Evolutionary conservation across 306 rosid species (phyloP).

Genomic region (Prosopis cineraria): DNA sequence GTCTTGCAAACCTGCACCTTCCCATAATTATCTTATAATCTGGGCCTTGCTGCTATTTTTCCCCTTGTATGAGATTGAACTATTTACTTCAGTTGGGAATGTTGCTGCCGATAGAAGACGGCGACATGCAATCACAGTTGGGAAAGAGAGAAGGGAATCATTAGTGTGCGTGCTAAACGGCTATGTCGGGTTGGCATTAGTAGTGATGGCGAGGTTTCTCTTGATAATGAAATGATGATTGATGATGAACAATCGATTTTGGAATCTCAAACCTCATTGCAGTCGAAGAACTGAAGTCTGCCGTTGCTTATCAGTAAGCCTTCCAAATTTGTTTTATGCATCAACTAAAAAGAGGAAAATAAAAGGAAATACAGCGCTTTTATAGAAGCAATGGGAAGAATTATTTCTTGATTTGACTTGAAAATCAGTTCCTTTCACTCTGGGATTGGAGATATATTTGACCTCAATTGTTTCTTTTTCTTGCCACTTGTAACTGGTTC

Average conservation of each 20-base stretch:
- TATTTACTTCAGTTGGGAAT: slow-evolving; percentile 61
- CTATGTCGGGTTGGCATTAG: slow-evolving; percentile 70
- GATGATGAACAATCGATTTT: slow-evolving; percentile 78
- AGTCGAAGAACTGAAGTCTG: slow-evolving; percentile 73
- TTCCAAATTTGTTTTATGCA: slow-evolving; percentile 15
- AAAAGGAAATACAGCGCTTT: background rate
- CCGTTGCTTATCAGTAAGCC: slow-evolving; percentile 71
- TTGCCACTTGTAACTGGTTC: background rate
- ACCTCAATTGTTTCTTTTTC: background rate
- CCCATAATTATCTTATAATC: no score
- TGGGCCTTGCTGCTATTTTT: background rate
- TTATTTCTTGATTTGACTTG: background rate
- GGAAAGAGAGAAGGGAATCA: slow-evolving; percentile 84
- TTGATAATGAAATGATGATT: slow-evolving; percentile 66
- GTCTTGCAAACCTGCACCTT: background rate
- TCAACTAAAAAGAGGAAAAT: background rate
- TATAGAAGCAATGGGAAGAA: background rate
- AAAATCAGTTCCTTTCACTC: background rate
- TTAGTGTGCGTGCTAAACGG: slow-evolving; percentile 82
- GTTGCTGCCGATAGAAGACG: slow-evolving; percentile 75
- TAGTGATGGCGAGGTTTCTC: slow-evolving; percentile 35
- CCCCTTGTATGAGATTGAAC: slow-evolving; percentile 24
- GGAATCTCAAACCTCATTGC: slow-evolving; percentile 83
- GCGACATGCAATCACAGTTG: slow-evolving; percentile 68
- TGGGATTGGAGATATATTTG: background rate